These are phyloP conservation scores for Hamigera avellanea DNA, from an alignment of 495 filamentous ascomycete genomes.

Conservation along the genomic window DNA sequence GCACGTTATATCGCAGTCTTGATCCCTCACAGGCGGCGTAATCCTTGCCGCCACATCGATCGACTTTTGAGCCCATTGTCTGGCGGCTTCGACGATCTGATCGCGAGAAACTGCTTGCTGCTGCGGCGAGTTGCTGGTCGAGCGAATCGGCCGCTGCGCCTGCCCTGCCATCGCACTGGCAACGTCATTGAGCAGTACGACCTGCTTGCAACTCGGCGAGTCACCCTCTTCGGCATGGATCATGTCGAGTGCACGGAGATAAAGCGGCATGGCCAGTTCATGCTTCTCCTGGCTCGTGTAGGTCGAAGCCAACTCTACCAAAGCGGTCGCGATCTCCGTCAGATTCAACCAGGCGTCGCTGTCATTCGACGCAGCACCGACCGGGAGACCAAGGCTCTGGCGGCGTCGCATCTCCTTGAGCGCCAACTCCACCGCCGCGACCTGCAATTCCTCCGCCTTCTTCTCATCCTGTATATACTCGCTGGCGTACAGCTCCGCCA, in stretches of 20 bases:
- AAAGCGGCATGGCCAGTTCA: constrained; percentile 78
- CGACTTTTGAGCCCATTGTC: constrained; percentile 67
- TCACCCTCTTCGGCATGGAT: constrained; percentile 28
- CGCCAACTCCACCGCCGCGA: constrained; percentile 74
- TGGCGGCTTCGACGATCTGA: constrained; percentile 47
- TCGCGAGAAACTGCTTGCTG: constrained; percentile 29
- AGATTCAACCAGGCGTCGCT: constrained; percentile 67
- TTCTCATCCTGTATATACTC: constrained; percentile 40
- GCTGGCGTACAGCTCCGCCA: constrained; percentile 62
- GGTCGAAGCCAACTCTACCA: constrained; percentile 57
- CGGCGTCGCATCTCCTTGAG: constrained; percentile 62
- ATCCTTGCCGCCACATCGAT: constrained; percentile 47
- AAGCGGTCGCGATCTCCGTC: constrained; percentile 56
- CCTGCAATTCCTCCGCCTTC: constrained; percentile 57
- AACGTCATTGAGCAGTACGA: constrained; percentile 42
- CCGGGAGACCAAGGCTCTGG: constrained; percentile 43
- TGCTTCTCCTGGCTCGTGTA: constrained; percentile 59
- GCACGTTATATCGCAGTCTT: constrained; percentile 80
- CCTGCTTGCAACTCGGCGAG: constrained; percentile 53
- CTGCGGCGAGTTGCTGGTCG: constrained; percentile 48
- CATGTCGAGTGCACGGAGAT: constrained; percentile 67
- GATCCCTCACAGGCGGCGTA: constrained; percentile 45
- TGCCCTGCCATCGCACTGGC: constrained; percentile 22
- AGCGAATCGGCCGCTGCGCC: constrained; percentile 24
- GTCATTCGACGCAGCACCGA: constrained; percentile 32